phyloP scores from a whole-genome alignment of 192 early-diverging fungal genomes.

The Obelidium mucronatum region DNA sequence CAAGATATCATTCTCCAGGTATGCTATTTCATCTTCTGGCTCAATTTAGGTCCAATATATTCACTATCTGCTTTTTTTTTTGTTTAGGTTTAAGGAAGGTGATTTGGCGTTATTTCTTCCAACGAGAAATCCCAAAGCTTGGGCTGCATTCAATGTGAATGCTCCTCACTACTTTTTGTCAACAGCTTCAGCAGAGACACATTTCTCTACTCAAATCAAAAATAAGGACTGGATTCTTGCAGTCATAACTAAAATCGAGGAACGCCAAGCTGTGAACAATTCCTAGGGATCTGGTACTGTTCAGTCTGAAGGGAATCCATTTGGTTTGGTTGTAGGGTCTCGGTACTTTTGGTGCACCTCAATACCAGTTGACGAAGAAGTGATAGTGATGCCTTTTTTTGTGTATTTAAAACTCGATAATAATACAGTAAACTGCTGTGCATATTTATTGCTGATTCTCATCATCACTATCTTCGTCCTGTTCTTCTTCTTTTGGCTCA shows the following conservation, averaged over 20 bases:
- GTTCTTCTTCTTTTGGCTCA: slow-evolving; percentile 55
- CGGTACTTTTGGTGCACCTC: slow-evolving; percentile 43
- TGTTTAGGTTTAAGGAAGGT: slow-evolving; percentile 46
- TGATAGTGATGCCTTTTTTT: too few species aligned
- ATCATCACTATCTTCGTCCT: slow-evolving; percentile 41
- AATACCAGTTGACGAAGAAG: not conserved
- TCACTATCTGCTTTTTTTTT: slow-evolving; percentile 21
- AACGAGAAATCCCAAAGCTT: slow-evolving; percentile 53
- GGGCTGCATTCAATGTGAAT: slow-evolving; percentile 60
- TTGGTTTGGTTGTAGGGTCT: slow-evolving; percentile 46
- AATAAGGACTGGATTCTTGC: slow-evolving; percentile 57
- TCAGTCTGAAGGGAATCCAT: slow-evolving; percentile 36
- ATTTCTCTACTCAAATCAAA: slow-evolving; percentile 46
- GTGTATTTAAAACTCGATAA: too few species aligned
- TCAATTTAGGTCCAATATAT: not conserved
- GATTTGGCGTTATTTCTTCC: slow-evolving; percentile 59
- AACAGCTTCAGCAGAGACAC: slow-evolving; percentile 13
- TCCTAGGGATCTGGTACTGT: not conserved
- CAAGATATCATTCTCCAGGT: slow-evolving; percentile 31
- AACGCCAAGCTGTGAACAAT: slow-evolving; percentile 16
- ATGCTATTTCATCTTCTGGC: too few species aligned
- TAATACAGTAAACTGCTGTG: too few species aligned
- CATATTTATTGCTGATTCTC: too few species aligned
- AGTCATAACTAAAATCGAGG: slow-evolving; percentile 42
- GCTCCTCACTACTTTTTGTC: slow-evolving; percentile 55